Conservation (phyloP, 768 basidiomycete species). For the Phanerochaete sordida region DNA sequence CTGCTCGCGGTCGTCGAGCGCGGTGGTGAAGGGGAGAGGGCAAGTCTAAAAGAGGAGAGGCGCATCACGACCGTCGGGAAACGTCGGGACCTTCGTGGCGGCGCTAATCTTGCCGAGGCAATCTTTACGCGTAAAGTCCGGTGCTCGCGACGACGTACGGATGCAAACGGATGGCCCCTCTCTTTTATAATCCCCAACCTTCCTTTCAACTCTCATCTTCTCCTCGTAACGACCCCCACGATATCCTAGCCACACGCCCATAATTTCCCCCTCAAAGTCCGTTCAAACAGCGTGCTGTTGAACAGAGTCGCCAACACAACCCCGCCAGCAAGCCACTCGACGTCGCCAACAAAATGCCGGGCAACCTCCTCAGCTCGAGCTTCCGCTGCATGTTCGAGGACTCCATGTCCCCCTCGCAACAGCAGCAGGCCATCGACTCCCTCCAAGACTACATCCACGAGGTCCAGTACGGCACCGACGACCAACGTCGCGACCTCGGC, state of each 20-base stretch:
- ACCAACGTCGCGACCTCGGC: slow-evolving; percentile 17
- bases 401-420: slow-evolving; percentile 16
- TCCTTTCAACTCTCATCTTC: background rate
- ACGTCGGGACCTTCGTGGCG: background rate
- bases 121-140: background rate
- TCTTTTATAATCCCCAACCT: background rate
- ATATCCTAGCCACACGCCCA: background rate
- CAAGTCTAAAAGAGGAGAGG: background rate
- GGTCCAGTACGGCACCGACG: slow-evolving; percentile 17
- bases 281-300: background rate
- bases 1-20: background rate
- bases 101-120: background rate
- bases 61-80: background rate
- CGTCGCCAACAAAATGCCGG: slow-evolving; percentile 1
- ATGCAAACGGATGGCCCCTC: background rate
- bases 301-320: too few species aligned
- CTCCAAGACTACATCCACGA: slow-evolving; percentile 18
- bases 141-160: background rate
- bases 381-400: slow-evolving; percentile 21
- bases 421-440: slow-evolving; percentile 17
- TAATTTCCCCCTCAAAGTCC: background rate
- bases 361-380: slow-evolving; percentile 16
- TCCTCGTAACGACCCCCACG: background rate
- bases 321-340: background rate
- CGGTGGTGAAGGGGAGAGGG: background rate